Evolutionary conservation across 108 stramenopile genomes (phyloP).

Genomic region (Nitzschia palea): DNA sequence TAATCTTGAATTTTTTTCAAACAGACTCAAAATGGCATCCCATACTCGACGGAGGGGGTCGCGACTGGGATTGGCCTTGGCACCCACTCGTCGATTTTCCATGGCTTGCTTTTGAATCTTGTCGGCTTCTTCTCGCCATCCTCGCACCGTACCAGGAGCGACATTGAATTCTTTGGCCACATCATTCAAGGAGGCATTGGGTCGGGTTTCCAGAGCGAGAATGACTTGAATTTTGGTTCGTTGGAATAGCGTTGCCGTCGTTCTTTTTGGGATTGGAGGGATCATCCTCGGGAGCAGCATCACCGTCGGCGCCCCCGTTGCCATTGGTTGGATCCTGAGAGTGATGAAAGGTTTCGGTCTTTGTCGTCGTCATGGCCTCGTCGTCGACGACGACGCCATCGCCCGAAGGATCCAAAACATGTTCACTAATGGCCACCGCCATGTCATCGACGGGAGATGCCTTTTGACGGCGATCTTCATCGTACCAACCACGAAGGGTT

Average conservation of each 20-base stretch:
- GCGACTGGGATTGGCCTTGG: constrained; percentile 27
- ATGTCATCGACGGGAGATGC: neutral
- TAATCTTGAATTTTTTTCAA: constrained; percentile 23
- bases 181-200: constrained; percentile 15
- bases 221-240: constrained; percentile 35
- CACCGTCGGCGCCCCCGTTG: neutral
- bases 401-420: neutral
- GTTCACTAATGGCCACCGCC: constrained; percentile 4
- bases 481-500: constrained; percentile 21
- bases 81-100: constrained; percentile 29
- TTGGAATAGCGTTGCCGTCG: constrained; percentile 25
- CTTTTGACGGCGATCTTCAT: constrained; percentile 21
- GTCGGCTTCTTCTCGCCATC: constrained; percentile 31
- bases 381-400: neutral
- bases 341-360: neutral
- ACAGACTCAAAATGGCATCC: constrained; percentile 27
- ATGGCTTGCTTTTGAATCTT: constrained; percentile 32
- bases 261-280: constrained; percentile 20
- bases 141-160: constrained; percentile 22
- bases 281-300: neutral
- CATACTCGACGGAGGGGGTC: constrained; percentile 23
- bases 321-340: neutral
- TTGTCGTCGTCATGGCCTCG: neutral
- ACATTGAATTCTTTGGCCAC: constrained; percentile 26
- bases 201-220: constrained; percentile 23